Base-by-base conservation (phyloP, 306 rosid species). In the Phaseolus lunatus region DNA sequence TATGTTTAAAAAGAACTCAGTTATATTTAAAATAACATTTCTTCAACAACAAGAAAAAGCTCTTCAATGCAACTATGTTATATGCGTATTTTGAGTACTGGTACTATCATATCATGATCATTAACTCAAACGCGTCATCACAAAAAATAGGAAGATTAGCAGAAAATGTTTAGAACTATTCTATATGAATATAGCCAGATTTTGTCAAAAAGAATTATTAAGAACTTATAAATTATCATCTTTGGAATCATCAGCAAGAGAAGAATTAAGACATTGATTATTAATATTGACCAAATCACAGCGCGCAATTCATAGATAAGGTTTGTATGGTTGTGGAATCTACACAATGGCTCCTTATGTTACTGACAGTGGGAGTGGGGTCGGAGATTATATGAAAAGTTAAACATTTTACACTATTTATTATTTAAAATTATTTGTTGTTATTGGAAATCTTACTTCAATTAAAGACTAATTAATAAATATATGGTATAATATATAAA, bases 261-360 rank as follows among this genome's bases (percentile, higher is more conserved):
- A 24, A 57, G 66, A 44, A 24, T 14, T 58, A 70, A 47, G 69
- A n/a, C 47, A 39, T 18, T 31, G 57, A 48, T 29, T 3, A 61
- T 53, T 0, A 52, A 29, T 5, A 39, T 75, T 74, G 45, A 67
- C 24, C 15, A 45, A 29, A n/a, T n/a, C 52, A 26, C 68, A 53
- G 23, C 0, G 18, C 37, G 44, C 16, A 12, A 48, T 33, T 23
- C 10, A 12, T 23, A 20, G 67, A 61, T 70, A 52, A 59, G 2
- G 67, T 13, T 53, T 65, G 75, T 66, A 70, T 74, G 80, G 79
- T 13, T 20, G 9, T 80, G 54, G 13, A 33, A 73, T 31, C n/a
- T 20, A 54, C 65, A 68, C 48, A 48, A 41, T n/a, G 71, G 45
- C 31, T 47, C 26, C 48, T 20, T 26, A 0, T 39, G 44, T 48